A percentile compares a stretch with the other conserved stretches of the same genome.
These are phyloP conservation scores for Trifolium repens DNA, from an alignment of 306 rosid species.

Conservation along the genomic window DNA sequence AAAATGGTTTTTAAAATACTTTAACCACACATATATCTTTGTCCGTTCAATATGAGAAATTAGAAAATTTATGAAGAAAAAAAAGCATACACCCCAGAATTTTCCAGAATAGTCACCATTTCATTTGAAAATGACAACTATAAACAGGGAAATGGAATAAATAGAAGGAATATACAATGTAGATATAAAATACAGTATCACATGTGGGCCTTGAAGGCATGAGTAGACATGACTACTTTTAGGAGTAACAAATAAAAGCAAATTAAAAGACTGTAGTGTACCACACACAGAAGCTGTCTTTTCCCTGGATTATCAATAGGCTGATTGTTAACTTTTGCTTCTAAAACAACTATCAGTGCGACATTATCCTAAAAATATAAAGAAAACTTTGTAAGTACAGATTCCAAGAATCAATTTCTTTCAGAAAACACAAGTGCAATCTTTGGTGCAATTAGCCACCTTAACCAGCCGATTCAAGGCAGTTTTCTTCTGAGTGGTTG, in stretches of 20 bases:
- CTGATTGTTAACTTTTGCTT: conserved; percentile 90
- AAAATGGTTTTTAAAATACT: background rate
- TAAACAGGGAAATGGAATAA: background rate
- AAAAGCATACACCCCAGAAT: background rate
- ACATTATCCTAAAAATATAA: conserved; percentile 82
- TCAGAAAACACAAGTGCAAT: conserved; percentile 5
- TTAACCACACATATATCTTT: background rate
- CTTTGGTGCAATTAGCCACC: conserved; percentile 50
- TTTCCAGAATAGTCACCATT: background rate
- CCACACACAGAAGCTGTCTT: conserved; percentile 98
- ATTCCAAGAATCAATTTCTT: background rate
- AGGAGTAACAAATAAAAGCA: conserved; percentile 23
- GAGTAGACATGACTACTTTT: conserved; percentile 11
- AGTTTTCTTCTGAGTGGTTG: conserved; percentile 84
- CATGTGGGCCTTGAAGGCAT: background rate
- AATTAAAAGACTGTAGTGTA: conserved; percentile 48
- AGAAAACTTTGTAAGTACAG: conserved; percentile 37
- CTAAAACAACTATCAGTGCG: conserved; percentile 94
- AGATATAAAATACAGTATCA: conserved; percentile 12
- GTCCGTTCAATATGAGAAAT: background rate
- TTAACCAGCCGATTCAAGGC: conserved; percentile 90
- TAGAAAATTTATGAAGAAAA: conserved; percentile 10
- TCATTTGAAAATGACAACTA: conserved; percentile 12
- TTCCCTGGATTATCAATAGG: conserved; percentile 89
- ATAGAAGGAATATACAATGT: background rate